Base-by-base conservation (phyloP, 768 basidiomycete genomes). In the Tricholoma flavovirens region DNA sequence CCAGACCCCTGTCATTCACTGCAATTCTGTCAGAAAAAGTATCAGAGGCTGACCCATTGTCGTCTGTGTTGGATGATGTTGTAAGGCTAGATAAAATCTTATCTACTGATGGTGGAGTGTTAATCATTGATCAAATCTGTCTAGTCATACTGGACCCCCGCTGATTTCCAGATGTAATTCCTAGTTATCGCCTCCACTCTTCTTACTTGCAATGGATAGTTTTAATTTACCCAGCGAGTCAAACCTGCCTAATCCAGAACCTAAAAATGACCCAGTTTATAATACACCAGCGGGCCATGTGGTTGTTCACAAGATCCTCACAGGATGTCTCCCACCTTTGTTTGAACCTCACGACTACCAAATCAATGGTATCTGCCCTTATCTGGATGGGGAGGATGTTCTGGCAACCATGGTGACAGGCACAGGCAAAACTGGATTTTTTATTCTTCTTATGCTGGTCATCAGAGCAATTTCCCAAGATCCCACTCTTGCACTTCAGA, bases 321-420 rank as follows among this genome's bases (percentile, higher is more conserved):
- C 49, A 9, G 29, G 17, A 32, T 50, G 49, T 35, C 33, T 52
- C 4, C 58, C 56, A 45, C 49, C 29, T 11, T 35, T n/a, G 10
- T 55, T 60, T 30, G 46, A 56, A 9, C 48, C 59, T 14, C 66
- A 67, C 52, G 64, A 67, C 55, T 65, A 66, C 32, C 55, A 62
- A n/a, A 54, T 67, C 17, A 64, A 67, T 35, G 66, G 66, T 8
- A 49, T 67, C 26, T 62, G 65, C 54, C 62, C 63, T 42, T 29
- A 57, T 19, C 14, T 66, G n/a, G 66, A 68, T 52, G 64, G 62
- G 12, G 51, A 32, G 10, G 51, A 67, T 49, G 54, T 68, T 26
- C 19, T 66, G 12, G 62, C 62, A 9, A 46, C 64, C 12, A 49
- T 56, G 7, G 33, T 40, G 11, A 68, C 64, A 22, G 66, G 56